A percentile compares a stretch with the other conserved stretches of the same genome.
These are phyloP conservation scores for Chaetomium sp. DNA, from an alignment of 2,329 filamentous ascomycete genomes.

Conservation along the genomic window DNA sequence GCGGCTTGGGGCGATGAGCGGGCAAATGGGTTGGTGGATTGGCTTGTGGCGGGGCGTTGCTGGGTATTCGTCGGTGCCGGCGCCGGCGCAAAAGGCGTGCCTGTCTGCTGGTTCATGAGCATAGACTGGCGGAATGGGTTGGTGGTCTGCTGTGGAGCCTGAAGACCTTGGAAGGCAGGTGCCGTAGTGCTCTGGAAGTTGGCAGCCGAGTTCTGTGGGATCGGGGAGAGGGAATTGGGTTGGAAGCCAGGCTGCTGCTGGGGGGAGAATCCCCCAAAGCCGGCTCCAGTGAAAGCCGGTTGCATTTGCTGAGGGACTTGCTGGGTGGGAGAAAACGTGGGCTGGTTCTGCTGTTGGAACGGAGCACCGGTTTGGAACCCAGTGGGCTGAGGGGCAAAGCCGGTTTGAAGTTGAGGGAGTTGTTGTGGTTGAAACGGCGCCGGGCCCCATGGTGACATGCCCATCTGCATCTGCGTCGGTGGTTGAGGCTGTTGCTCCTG, in stretches of 20 bases:
- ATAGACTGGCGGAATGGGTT: conserved; percentile 96
- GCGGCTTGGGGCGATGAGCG: conserved; percentile 57
- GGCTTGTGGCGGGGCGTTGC: conserved; percentile 50
- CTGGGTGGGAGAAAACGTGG: conserved; percentile 42
- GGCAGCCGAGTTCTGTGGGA: conserved; percentile 59
- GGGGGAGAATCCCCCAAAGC: conserved; percentile 81
- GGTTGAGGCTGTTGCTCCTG: conserved; percentile 42
- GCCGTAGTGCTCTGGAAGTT: conserved; percentile 53
- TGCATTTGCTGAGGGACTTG: conserved; percentile 49
- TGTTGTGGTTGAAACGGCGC: conserved; percentile 42
- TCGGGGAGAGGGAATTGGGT: conserved; percentile 54
- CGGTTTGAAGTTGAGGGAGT: conserved; percentile 45
- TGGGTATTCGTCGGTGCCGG: conserved; percentile 20
- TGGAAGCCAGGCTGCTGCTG: conserved; percentile 65
- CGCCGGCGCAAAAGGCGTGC: conserved; percentile 27
- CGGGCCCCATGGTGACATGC: conserved; percentile 45
- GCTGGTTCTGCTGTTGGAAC: conserved; percentile 43
- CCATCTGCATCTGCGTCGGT: conserved; percentile 40
- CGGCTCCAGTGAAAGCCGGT: conserved; percentile 65
- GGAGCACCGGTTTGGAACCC: conserved; percentile 47
- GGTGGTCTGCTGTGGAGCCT: conserved; percentile 64
- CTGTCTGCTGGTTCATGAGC: conserved; percentile 61
- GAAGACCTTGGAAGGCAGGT: conserved; percentile 47
- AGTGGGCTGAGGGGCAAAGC: conserved; percentile 46
- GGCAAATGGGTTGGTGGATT: conserved; percentile 87